Base-by-base conservation (phyloP, 768 basidiomycete species). In the Sporobolomyces roseus region DNA sequence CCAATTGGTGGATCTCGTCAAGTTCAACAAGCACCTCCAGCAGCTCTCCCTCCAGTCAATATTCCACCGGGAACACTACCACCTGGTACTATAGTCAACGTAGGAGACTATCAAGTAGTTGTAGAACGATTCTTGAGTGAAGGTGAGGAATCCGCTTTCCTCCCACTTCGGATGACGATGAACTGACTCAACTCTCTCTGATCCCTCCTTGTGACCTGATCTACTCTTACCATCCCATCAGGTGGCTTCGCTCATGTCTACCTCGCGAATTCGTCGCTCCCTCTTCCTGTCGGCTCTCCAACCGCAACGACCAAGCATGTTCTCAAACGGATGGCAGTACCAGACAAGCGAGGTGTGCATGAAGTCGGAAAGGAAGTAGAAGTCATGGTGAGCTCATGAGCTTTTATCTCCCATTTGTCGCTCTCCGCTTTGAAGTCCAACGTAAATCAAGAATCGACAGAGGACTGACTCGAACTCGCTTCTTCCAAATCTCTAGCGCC, bases 241-340 rank as follows among this genome's bases (percentile, higher is more conserved):
- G 93, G 96, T 80, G 96, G 96, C 23, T 99, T 96, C 79, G 93
- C 96, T 10, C 90, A 97, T 81, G 94, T 99, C 46, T 99, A 99
- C 80, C 86, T 99, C 68, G 93, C 97, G 55, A 83, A 86, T 67
- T 93, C 93, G 8, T 83, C 88, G 21, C 83, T 85, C 38, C 91
- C 92, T 5, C 88, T 99, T 51, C 71, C 73, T 8, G 32, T n/a
- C 21, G 68, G 68, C 16, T 51, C 68, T 21, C 70, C 68, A 25
- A 88, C 88, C 78, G 90, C 89, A 75, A 93, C 91, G 36, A 91
- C 89, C 27, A 89, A 88, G 75, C 96, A 99, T 83, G 96, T 98
- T 74, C 85, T 99, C 72, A 99, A 99, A 80, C 86, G 93, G 53
- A 93, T 99, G 68, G 93, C 90, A 27, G 93, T 97, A 51, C 84